Base-by-base conservation (phyloP, 2,329 filamentous ascomycete species). In the Bertia moriformis region DNA sequence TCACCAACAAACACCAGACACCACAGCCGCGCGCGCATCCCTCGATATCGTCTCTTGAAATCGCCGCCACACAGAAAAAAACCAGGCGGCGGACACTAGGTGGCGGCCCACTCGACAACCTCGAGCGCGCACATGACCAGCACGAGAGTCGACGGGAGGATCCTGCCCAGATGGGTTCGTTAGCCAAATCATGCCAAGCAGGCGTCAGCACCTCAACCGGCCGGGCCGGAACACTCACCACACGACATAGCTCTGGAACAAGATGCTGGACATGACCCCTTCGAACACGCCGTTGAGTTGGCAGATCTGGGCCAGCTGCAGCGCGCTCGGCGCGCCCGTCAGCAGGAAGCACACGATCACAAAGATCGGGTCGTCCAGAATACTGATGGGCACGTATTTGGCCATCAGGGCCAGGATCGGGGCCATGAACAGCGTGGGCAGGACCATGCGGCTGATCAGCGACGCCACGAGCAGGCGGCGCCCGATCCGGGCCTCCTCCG, bases 281-380 rank as follows among this genome's bases (percentile, higher is more conserved):
- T 96, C 89, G 58, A 86, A 98, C 10, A 98, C 91, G 45, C 82
- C 82, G 60, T 98, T 98, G 62, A 96, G 83, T 68, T 96, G 89
- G 62, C 91, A 98, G 44, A 98, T 98, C 62, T 98, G 91, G 4
- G 91, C 88, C 52, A 98, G 65, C 62, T 98, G 91, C 45, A 98
- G 67, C 18, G 91, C 91, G 45, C 83, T 93, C 4, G 91, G 91
- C 3, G 91, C 91, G 24, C 91, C 91, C 0, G 86, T 89, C 47
- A 98, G 81, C 46, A 98, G 67, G 70, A 96, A 98, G 62, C 88
- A 95, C 24, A 98, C 91, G 48, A 98, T 85, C 48, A 98, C 80
- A 58, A 98, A 98, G 51, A 98, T 98, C 7, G 91, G 91, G 54
- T 98, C 91, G 55, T 93, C 91, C 22, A 98, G 67, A 49, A 98